Percentiles rank a stretch among this genome's conserved stretches.
phyloP scores from a whole-genome alignment of 768 basidiomycete species.

The Kwoniella sp. region DNA sequence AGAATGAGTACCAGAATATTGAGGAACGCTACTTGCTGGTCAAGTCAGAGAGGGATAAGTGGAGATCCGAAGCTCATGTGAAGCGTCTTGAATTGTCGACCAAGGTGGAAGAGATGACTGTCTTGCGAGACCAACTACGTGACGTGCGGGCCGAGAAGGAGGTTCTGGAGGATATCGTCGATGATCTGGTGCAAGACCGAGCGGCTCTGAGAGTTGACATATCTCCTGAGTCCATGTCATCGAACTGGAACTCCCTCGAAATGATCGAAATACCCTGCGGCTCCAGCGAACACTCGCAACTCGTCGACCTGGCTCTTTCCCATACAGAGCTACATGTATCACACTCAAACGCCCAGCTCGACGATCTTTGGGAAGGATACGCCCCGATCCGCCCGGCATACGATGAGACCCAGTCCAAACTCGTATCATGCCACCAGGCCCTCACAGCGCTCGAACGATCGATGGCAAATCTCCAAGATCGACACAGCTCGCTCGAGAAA shows the following conservation, averaged over 20 bases:
- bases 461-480: slow-evolving; percentile 14
- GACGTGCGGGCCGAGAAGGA: background rate
- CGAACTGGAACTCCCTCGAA: too few relatives aligned
- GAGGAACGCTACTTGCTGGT: slow-evolving; percentile 7
- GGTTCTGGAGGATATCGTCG: background rate
- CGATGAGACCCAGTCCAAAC: background rate
- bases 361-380: background rate
- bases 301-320: slow-evolving; percentile 10
- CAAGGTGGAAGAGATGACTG: background rate
- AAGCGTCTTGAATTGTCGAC: background rate
- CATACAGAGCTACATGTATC: slow-evolving; percentile 14
- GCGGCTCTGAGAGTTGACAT: background rate
- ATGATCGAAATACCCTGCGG: background rate
- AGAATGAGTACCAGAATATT: slow-evolving; percentile 6
- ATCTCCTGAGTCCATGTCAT: background rate
- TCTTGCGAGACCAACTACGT: slow-evolving; percentile 11
- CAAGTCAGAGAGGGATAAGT: slow-evolving; percentile 10
- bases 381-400: slow-evolving; percentile 1
- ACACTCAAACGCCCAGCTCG: slow-evolving; percentile 13
- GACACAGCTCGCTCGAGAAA: slow-evolving; percentile 11
- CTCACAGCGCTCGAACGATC: slow-evolving; percentile 22
- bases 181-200: background rate
- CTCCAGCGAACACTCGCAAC: background rate
- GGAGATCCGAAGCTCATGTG: background rate
- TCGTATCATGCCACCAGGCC: background rate